These are phyloP conservation scores for Sordaria brevicollis DNA, from an alignment of 495 filamentous ascomycete species.

Conservation along the genomic window DNA sequence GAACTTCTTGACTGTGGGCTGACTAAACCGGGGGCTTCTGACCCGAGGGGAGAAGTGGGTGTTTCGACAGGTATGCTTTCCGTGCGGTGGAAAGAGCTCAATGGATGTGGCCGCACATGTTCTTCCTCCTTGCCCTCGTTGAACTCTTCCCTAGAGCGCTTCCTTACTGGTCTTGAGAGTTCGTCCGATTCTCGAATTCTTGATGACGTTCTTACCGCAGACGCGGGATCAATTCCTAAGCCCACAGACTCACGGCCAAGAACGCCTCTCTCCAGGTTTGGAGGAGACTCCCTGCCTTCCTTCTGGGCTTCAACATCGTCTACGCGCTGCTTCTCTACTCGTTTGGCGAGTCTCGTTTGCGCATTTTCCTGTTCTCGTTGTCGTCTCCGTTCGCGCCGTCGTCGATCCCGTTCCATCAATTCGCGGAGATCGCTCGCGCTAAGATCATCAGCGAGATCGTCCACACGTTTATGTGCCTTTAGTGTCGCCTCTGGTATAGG, in stretches of 20 bases:
- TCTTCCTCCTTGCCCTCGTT: slow-evolving; percentile 3
- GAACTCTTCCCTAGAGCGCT: slow-evolving; percentile 8
- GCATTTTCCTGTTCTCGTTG: slow-evolving; percentile 60
- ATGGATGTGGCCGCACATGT: slow-evolving; percentile 6
- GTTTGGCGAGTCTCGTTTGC: slow-evolving; percentile 55
- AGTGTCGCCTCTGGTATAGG: slow-evolving; percentile 53
- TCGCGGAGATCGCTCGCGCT: slow-evolving; percentile 71
- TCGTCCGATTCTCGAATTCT: slow-evolving; percentile 24
- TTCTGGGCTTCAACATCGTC: slow-evolving; percentile 28
- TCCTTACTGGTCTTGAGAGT: slow-evolving; percentile 8
- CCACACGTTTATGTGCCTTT: slow-evolving; percentile 60
- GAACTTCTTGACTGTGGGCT: slow-evolving; percentile 16
- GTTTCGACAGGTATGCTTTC: slow-evolving; percentile 16
- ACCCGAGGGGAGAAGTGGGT: not conserved
- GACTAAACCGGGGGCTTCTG: slow-evolving; percentile 3
- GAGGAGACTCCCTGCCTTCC: slow-evolving; percentile 38
- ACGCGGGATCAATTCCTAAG: slow-evolving; percentile 31
- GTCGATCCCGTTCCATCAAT: slow-evolving; percentile 73
- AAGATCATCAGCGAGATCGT: slow-evolving; percentile 71
- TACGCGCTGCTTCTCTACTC: slow-evolving; percentile 54
- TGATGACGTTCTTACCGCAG: slow-evolving; percentile 37
- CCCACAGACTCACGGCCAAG: slow-evolving; percentile 40
- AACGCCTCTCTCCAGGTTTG: slow-evolving; percentile 43
- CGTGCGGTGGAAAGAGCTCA: slow-evolving; percentile 28
- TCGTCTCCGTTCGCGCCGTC: slow-evolving; percentile 63